Evolutionary conservation across 1,284 basidiomycete genomes (phyloP).

Genomic region (Tilletiopsis washingtonensis): DNA sequence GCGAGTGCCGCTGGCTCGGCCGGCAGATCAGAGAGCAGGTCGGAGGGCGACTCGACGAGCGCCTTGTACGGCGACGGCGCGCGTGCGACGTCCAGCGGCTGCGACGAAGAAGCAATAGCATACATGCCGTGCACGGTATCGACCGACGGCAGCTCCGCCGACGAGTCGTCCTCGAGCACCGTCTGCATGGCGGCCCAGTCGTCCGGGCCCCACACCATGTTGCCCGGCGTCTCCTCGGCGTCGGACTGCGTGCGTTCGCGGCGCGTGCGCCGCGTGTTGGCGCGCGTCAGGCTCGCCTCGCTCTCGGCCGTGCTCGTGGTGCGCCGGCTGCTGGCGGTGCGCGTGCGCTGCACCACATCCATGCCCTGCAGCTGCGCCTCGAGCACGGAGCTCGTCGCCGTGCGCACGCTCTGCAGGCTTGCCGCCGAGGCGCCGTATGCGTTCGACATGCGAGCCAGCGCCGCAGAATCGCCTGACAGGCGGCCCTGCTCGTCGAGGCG

Average conservation of each 20-base stretch:
- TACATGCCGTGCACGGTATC: too few species aligned
- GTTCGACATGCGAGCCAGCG: not conserved
- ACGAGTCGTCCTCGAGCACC: not conserved
- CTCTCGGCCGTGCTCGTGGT: constrained; percentile 13
- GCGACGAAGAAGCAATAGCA: too few species aligned
- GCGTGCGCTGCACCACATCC: constrained; percentile 36
- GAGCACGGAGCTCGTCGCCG: constrained; percentile 24
- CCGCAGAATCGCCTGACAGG: too few species aligned
- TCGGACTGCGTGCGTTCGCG: not conserved
- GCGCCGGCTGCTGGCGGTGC: constrained; percentile 23
- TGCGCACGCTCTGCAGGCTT: constrained; percentile 24
- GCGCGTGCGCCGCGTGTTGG: not conserved
- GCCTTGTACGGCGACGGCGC: too few species aligned
- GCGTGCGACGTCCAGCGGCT: too few species aligned
- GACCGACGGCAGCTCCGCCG: too few species aligned
- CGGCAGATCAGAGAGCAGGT: too few species aligned
- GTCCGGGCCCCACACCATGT: constrained; percentile 17
- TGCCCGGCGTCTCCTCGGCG: constrained; percentile 14
- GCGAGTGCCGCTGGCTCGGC: too few species aligned
- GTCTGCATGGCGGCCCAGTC: constrained; percentile 4
- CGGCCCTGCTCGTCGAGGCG: not conserved
- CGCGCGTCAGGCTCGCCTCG: too few species aligned
- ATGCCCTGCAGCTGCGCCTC: constrained; percentile 25
- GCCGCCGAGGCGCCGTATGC: constrained; percentile 14
- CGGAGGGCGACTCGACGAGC: too few species aligned